phyloP scores from a whole-genome alignment of 306 rosid species.

The Begonia loranthoides region DNA sequence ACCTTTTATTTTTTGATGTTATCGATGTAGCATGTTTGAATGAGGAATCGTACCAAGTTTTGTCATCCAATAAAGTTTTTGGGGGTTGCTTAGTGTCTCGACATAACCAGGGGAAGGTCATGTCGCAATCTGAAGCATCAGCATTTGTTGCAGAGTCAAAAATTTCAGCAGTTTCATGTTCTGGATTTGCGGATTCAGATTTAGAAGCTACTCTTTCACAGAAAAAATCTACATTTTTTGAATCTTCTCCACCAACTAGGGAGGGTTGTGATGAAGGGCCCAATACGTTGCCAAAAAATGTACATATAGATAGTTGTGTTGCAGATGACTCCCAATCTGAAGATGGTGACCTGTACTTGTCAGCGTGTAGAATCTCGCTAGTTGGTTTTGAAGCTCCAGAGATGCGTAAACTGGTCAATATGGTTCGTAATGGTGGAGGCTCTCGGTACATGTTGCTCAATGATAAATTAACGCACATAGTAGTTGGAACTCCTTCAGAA shows the following conservation, averaged over 20 bases:
- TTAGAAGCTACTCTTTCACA: slow-evolving; percentile 49
- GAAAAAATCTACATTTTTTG: slow-evolving; percentile 18
- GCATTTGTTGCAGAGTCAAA: slow-evolving; percentile 35
- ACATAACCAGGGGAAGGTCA: slow-evolving; percentile 46
- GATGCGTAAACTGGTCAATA: slow-evolving; percentile 73
- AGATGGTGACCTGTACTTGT: slow-evolving; percentile 66
- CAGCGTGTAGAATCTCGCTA: slow-evolving; percentile 69
- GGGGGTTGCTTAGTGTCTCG: slow-evolving; percentile 31
- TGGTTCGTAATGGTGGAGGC: slow-evolving; percentile 88
- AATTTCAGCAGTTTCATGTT: slow-evolving; percentile 23
- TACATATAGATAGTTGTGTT: slow-evolving; percentile 36
- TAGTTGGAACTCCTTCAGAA: slow-evolving; percentile 74
- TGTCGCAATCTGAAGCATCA: slow-evolving; percentile 37
- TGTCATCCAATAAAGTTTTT: slow-evolving; percentile 41
- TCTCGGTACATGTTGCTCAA: slow-evolving; percentile 57
- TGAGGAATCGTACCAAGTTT: slow-evolving; percentile 77
- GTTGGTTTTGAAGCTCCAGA: slow-evolving; percentile 79
- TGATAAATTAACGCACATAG: slow-evolving; percentile 80
- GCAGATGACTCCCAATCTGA: slow-evolving; percentile 87
- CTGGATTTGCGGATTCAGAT: slow-evolving; percentile 39
- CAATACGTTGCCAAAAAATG: slow-evolving; percentile 24
- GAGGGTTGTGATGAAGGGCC: slow-evolving; percentile 35
- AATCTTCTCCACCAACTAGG: slow-evolving; percentile 25
- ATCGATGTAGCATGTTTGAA: slow-evolving; percentile 48
- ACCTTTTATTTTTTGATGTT: slow-evolving; percentile 2